Conservation (phyloP, 257 asterid genomes). For the Rauvolfia tetraphylla region DNA sequence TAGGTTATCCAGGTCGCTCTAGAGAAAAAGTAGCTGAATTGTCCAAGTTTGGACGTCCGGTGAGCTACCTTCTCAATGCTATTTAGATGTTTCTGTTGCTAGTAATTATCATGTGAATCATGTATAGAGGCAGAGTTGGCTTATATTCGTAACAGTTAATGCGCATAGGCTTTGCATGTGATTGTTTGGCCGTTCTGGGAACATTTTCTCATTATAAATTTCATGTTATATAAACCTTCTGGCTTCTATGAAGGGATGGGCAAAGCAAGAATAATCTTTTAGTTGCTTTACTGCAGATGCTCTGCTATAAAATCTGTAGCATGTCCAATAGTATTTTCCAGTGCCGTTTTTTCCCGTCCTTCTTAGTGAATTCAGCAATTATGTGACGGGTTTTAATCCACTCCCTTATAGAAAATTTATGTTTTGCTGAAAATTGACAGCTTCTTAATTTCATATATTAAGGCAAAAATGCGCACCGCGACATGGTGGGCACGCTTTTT, state of each 20-base stretch:
- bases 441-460: constrained; percentile 1
- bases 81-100: constrained; percentile 5
- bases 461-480: constrained; percentile 84
- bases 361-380: not conserved
- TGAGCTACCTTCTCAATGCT: constrained; percentile 27
- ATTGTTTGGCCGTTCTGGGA: not conserved
- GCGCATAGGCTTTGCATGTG: not conserved
- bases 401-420: not conserved
- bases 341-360: not conserved
- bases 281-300: not conserved
- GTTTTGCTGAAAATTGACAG: constrained; percentile 13
- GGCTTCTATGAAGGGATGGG: not conserved
- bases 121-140: not conserved
- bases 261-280: not conserved
- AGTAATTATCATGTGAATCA: not conserved
- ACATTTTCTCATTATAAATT: not conserved
- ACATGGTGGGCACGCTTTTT: constrained; percentile 88
- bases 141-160: not conserved
- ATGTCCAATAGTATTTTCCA: not conserved
- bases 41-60: constrained; percentile 85
- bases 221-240: not conserved
- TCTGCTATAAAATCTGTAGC: not conserved
- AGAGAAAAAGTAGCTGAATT: constrained; percentile 62
- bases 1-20: constrained; percentile 72
- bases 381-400: not conserved